phyloP scores from a whole-genome alignment of 495 filamentous ascomycete genomes.

The Annulohypoxylon stygium region DNA sequence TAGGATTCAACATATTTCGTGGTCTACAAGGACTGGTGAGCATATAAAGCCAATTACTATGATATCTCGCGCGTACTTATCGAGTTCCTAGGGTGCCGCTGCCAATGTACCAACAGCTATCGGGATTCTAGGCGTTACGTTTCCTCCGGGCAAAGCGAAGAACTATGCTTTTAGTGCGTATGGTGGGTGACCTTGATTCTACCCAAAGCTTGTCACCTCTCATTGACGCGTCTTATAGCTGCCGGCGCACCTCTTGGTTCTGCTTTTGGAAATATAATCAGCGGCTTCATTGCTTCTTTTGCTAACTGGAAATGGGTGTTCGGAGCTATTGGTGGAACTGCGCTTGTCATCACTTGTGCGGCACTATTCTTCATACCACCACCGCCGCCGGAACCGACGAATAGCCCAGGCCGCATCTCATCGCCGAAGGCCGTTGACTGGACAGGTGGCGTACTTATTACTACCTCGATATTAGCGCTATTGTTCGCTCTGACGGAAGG shows the following conservation, averaged over 20 bases:
- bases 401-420: conserved; percentile 47
- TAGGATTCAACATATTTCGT: conserved; percentile 76
- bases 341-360: conserved; percentile 68
- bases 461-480: conserved; percentile 71
- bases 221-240: conserved; percentile 42
- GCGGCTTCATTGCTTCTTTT: conserved; percentile 68
- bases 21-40: conserved; percentile 78
- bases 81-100: conserved; percentile 69
- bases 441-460: conserved; percentile 72
- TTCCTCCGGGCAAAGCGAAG: conserved; percentile 71
- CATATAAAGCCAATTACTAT: background rate
- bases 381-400: conserved; percentile 59
- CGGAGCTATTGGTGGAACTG: conserved; percentile 74
- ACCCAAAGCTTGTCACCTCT: background rate
- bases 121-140: conserved; percentile 72
- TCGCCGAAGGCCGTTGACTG: conserved; percentile 68
- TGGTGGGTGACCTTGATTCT: conserved; percentile 41
- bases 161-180: conserved; percentile 72
- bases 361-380: conserved; percentile 75
- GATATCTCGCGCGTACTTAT: conserved; percentile 44
- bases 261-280: conserved; percentile 68
- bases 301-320: conserved; percentile 74
- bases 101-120: conserved; percentile 75
- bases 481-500: conserved; percentile 75
- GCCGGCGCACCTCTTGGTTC: conserved; percentile 70